Evolutionary conservation across 805 yeast genomes (phyloP).

Genomic region (Kazachstania taianensis): DNA sequence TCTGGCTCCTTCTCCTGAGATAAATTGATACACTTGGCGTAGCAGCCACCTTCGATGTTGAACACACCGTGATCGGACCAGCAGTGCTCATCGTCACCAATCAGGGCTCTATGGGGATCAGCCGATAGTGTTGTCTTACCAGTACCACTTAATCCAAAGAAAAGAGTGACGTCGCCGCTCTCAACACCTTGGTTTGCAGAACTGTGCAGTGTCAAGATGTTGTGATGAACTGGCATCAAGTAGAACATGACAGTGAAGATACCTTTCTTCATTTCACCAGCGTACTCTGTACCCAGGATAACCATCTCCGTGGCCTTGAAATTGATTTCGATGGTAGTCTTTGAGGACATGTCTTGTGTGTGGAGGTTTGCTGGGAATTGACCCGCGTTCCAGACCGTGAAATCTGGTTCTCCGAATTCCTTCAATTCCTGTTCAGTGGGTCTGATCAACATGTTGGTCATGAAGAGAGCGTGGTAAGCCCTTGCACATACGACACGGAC

Average conservation of each 20-base stretch:
- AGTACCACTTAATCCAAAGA: constrained; percentile 95
- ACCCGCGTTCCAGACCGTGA: constrained; percentile 97
- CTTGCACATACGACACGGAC: constrained; percentile 95
- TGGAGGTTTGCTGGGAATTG: constrained; percentile 95
- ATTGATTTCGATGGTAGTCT: constrained; percentile 92
- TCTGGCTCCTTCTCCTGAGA: constrained; percentile 93
- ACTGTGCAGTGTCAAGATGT: constrained; percentile 88
- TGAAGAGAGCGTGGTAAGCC: constrained; percentile 95
- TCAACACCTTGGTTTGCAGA: constrained; percentile 84
- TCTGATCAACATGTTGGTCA: constrained; percentile 95
- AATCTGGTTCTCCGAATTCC: constrained; percentile 93
- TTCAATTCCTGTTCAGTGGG: constrained; percentile 85
- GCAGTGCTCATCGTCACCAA: constrained; percentile 99
- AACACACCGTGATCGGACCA: constrained; percentile 98
- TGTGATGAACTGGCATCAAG: constrained; percentile 90
- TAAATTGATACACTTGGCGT: constrained; percentile 91
- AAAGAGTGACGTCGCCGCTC: constrained; percentile 80
- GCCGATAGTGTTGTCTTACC: constrained; percentile 97
- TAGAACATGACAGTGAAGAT: constrained; percentile 98
- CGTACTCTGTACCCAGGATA: constrained; percentile 95
- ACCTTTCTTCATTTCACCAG: constrained; percentile 99
- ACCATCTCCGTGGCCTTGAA: constrained; percentile 98
- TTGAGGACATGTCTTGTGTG: constrained; percentile 95
- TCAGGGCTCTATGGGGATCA: constrained; percentile 84
- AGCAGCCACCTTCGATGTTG: constrained; percentile 99